A percentile compares a stretch with the other conserved stretches of the same genome.
Evolutionary conservation across 2,329 filamentous ascomycete species (phyloP).

Genomic region (Tolypocladium ovalisporum): DNA sequence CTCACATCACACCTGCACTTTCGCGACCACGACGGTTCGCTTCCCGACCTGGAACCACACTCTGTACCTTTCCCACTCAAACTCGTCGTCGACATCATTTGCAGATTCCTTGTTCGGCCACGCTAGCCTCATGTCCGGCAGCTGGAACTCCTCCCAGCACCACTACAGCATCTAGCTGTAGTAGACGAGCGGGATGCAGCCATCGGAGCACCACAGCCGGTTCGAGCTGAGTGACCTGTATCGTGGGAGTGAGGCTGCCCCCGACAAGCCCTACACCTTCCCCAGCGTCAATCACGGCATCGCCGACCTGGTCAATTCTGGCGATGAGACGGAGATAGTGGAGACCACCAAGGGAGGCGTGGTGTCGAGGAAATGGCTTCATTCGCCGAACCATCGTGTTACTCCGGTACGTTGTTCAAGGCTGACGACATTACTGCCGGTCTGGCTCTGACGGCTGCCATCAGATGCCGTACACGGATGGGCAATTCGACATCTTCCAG

Average conservation of each 20-base stretch:
- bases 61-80: not conserved
- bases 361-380: slow-evolving; percentile 22
- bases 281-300: slow-evolving; percentile 8
- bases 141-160: not conserved
- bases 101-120: not conserved
- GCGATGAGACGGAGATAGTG: slow-evolving; percentile 17
- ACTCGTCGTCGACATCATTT: not conserved
- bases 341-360: slow-evolving; percentile 28
- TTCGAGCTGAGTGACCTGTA: slow-evolving; percentile 1
- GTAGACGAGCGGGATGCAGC: not conserved
- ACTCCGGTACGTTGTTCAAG: slow-evolving; percentile 11
- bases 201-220: not conserved
- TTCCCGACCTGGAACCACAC: too few species aligned
- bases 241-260: not conserved
- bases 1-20: not conserved
- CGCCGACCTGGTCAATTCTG: slow-evolving; percentile 11
- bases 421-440: not conserved
- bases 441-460: not conserved
- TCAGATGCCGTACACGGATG: slow-evolving; percentile 4
- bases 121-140: not conserved
- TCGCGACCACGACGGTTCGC: not conserved
- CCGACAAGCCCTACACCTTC: not conserved
- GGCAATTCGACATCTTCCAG: slow-evolving; percentile 13
- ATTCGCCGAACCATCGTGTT: slow-evolving; percentile 13
- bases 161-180: not conserved